A percentile compares a stretch with the other conserved stretches of the same genome.
These are phyloP conservation scores for Rhododendron vialii DNA, from an alignment of 148 eudicot species.

Conservation along the genomic window DNA sequence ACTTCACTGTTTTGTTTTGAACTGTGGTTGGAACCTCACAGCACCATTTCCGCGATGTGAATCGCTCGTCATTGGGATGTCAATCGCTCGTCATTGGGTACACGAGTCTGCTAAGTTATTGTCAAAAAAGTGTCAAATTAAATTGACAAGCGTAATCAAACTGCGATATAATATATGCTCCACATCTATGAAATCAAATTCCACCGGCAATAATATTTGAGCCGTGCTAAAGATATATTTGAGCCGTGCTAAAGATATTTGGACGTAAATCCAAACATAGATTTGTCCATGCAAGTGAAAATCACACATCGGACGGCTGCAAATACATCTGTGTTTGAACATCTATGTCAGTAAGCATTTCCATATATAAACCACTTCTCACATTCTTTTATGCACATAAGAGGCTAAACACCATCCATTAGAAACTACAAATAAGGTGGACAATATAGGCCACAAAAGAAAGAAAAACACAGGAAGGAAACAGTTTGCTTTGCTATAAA, in stretches of 20 bases:
- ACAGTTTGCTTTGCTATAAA: background rate
- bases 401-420: background rate
- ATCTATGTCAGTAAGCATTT: background rate
- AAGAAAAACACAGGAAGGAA: slow-evolving; percentile 23
- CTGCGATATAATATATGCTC: background rate
- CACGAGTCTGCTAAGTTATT: background rate
- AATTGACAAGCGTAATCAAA: background rate
- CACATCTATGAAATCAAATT: background rate
- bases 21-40: background rate
- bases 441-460: slow-evolving; percentile 19
- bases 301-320: background rate
- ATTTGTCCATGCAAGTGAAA: background rate
- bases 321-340: background rate
- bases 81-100: background rate
- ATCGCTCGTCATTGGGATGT: background rate
- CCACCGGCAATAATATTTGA: background rate
- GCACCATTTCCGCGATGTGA: background rate
- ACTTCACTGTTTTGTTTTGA: background rate
- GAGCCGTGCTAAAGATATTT: background rate
- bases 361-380: background rate
- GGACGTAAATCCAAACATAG: background rate
- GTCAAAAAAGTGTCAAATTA: background rate
- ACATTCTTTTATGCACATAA: background rate
- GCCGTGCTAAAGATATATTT: background rate
- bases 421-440: slow-evolving; percentile 16